A percentile compares a stretch with the other conserved stretches of the same genome.
phyloP scores from a whole-genome alignment of 768 basidiomycete species.

The Serpula lacrymans region DNA sequence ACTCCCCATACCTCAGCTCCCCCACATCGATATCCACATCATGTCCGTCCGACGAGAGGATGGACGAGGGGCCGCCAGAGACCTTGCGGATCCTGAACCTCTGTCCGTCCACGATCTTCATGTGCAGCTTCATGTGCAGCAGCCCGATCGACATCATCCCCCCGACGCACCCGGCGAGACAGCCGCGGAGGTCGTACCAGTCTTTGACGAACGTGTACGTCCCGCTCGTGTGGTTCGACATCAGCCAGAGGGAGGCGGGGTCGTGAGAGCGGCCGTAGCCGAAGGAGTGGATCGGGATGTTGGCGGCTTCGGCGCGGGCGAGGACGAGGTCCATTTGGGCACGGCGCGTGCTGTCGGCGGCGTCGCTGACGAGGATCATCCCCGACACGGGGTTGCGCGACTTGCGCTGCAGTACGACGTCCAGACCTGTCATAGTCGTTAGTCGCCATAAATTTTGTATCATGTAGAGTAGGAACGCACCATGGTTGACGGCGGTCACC shows the following conservation, averaged over 20 bases:
- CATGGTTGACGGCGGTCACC: conserved; percentile 97
- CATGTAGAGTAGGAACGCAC: conserved; percentile 35
- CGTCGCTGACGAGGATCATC: conserved; percentile 91
- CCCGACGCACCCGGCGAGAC: conserved; percentile 91
- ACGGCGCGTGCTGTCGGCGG: conserved; percentile 85
- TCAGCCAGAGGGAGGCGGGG: conserved; percentile 96
- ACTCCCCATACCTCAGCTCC: conserved; percentile 93
- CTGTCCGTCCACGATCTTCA: conserved; percentile 86
- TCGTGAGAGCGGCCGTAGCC: conserved; percentile 97
- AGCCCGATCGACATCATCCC: conserved; percentile 96
- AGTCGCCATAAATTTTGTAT: conserved; percentile 1
- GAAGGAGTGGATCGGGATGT: conserved; percentile 94
- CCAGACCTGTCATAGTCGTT: conserved; percentile 56
- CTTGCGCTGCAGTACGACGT: conserved; percentile 93
- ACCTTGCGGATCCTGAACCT: conserved; percentile 95
- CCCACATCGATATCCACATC: conserved; percentile 95
- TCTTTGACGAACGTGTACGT: conserved; percentile 98
- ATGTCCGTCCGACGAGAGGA: conserved; percentile 88
- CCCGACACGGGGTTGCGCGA: conserved; percentile 86
- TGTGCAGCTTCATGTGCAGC: conserved; percentile 91
- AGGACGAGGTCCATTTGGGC: conserved; percentile 99
- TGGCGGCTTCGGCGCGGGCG: conserved; percentile 93
- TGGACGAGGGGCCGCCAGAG: conserved; percentile 82
- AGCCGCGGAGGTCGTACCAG: conserved; percentile 93
- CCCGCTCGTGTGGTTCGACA: conserved; percentile 96